Percentiles rank a stretch among this genome's conserved stretches.
Conservation (phyloP, 2,329 filamentous ascomycete genomes). For the Lachnellula hyalina region DNA sequence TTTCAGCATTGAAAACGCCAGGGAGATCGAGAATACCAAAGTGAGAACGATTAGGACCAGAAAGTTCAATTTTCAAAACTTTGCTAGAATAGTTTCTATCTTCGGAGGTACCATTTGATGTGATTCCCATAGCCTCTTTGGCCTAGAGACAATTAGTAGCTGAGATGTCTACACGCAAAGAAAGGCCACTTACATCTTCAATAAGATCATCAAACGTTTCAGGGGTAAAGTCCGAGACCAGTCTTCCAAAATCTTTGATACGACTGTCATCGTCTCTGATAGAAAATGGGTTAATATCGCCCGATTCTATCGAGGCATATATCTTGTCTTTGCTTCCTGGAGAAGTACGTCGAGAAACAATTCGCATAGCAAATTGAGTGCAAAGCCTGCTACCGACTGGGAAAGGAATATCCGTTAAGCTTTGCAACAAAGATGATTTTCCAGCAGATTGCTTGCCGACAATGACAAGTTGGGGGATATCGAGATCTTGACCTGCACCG, state of each 20-base stretch:
- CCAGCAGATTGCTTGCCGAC: constrained; percentile 35
- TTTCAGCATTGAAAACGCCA: constrained; percentile 28
- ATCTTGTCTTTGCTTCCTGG: constrained; percentile 28
- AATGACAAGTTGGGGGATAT: constrained; percentile 36
- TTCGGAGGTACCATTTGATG: constrained; percentile 14
- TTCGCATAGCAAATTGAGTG: constrained; percentile 36
- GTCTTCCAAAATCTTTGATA: constrained; percentile 13
- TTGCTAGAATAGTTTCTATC: constrained; percentile 35
- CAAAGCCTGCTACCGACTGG: constrained; percentile 31
- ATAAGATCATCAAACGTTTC: constrained; percentile 30
- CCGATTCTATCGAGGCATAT: constrained; percentile 29
- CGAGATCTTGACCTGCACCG: constrained; percentile 28
- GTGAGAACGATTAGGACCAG: constrained; percentile 32
- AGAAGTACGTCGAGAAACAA: constrained; percentile 32
- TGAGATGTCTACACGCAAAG: background rate
- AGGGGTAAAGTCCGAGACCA: constrained; percentile 21
- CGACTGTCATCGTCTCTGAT: constrained; percentile 20
- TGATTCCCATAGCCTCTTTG: constrained; percentile 31
- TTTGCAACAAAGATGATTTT: constrained; percentile 36
- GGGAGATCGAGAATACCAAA: constrained; percentile 38
- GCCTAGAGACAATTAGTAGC: constrained; percentile 7
- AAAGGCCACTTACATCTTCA: constrained; percentile 25
- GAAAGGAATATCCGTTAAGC: constrained; percentile 36
- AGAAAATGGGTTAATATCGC: constrained; percentile 12
- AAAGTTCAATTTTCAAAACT: constrained; percentile 35